phyloP scores from a whole-genome alignment of 202 grass and related monocot species.

The Setaria italica region DNA sequence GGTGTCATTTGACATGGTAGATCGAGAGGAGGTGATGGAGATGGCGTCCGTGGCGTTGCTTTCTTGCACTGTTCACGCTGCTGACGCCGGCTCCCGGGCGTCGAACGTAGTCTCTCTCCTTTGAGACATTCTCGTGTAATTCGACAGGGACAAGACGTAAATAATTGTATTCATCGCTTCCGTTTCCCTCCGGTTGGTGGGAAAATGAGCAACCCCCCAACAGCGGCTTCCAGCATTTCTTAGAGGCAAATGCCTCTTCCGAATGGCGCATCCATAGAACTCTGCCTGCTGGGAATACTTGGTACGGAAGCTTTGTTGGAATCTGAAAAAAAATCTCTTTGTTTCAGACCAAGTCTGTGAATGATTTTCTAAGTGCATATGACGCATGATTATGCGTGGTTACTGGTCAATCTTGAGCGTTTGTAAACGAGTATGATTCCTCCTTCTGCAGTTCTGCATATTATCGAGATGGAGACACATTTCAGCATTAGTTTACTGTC shows the following conservation, averaged over 20 bases:
- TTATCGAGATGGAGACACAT: neutral
- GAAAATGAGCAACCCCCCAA: constrained; percentile 27
- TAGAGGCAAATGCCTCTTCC: neutral
- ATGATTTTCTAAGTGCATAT: neutral
- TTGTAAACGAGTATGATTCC: neutral
- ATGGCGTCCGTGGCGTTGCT: constrained; percentile 34
- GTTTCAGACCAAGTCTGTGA: neutral
- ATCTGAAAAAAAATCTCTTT: neutral
- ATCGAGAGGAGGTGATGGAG: neutral
- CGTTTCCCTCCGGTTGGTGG: constrained; percentile 21
- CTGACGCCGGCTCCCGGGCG: constrained; percentile 1
- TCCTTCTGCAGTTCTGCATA: neutral
- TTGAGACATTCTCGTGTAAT: constrained; percentile 43
- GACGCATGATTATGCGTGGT: neutral
- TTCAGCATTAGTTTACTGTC: neutral
- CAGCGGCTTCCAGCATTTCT: neutral
- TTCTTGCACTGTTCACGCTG: constrained; percentile 31
- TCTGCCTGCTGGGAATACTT: neutral
- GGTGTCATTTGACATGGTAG: neutral
- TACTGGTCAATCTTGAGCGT: constrained; percentile 14
- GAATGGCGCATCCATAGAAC: neutral
- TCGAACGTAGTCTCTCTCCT: neutral
- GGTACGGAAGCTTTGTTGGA: too few relatives aligned
- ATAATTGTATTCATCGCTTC: neutral
- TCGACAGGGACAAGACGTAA: constrained; percentile 37